phyloP scores from a whole-genome alignment of 768 basidiomycete genomes.

The Lentinula sp. region DNA sequence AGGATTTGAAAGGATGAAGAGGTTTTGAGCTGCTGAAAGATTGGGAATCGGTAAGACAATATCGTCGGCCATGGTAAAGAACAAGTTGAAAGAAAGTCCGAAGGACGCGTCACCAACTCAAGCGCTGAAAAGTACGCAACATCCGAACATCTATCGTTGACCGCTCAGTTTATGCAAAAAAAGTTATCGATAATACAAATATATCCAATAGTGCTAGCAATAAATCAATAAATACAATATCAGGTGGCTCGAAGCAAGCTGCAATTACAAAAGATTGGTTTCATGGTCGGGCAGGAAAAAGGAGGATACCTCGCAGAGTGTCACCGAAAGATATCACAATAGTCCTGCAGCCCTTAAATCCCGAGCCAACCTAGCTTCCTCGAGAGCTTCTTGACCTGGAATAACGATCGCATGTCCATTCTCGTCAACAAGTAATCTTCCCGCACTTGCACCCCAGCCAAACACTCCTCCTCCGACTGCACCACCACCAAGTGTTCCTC shows the following conservation, averaged over 20 bases:
- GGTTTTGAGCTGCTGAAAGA: slow-evolving; percentile 70
- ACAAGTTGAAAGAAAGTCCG: not conserved
- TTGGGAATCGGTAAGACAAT: slow-evolving; percentile 83
- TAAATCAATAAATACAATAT: not conserved
- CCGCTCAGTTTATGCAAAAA: too few relatives aligned
- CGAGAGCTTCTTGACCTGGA: slow-evolving; percentile 22
- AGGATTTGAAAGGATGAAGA: slow-evolving; percentile 66
- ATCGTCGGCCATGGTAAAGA: slow-evolving; percentile 70
- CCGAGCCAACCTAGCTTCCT: slow-evolving; percentile 41
- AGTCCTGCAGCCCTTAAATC: slow-evolving; percentile 53
- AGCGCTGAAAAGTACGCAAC: not conserved
- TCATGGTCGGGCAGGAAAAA: too few relatives aligned
- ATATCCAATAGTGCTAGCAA: not conserved
- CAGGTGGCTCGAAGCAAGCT: not conserved
- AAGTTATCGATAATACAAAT: not conserved
- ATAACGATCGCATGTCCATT: slow-evolving; percentile 21
- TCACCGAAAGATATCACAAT: slow-evolving; percentile 21
- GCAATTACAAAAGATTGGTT: not conserved
- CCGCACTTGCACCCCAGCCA: not conserved
- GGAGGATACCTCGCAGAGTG: too few relatives aligned
- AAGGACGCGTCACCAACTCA: slow-evolving; percentile 11
- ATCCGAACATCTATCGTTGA: not conserved
- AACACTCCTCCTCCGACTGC: not conserved
- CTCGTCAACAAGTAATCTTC: slow-evolving; percentile 11
- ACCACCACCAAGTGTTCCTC: not conserved